phyloP scores from a whole-genome alignment of 1,139 yeast genomes.

The Chernovozyma sophiae-reginae region DNA sequence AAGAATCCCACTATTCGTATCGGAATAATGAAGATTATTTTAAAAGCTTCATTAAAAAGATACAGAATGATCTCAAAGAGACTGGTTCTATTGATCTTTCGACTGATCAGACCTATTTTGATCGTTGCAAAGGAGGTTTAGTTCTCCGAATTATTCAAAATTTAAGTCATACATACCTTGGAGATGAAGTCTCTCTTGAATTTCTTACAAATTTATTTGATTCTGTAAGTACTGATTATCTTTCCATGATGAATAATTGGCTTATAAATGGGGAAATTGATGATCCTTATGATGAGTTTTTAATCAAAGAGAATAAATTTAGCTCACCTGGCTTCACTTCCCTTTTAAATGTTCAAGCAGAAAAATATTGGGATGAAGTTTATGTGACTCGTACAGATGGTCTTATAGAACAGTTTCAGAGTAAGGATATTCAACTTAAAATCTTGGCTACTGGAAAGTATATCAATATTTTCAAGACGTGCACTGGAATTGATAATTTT shows the following conservation, averaged over 20 bases:
- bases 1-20: neutral
- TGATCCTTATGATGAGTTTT: slow-evolving; percentile 82
- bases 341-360: slow-evolving; percentile 20
- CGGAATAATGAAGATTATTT: slow-evolving; percentile 27
- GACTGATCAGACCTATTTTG: slow-evolving; percentile 51
- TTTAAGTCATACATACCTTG: slow-evolving; percentile 49
- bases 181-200: slow-evolving; percentile 56
- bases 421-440: slow-evolving; percentile 55
- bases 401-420: slow-evolving; percentile 59
- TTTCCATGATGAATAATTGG: slow-evolving; percentile 74
- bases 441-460: slow-evolving; percentile 82
- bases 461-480: slow-evolving; percentile 64
- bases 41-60: slow-evolving; percentile 32
- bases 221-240: slow-evolving; percentile 60
- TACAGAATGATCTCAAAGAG: slow-evolving; percentile 38
- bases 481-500: slow-evolving; percentile 43
- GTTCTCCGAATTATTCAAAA: slow-evolving; percentile 60
- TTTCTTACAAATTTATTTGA: slow-evolving; percentile 54
- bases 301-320: slow-evolving; percentile 50
- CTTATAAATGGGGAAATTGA: slow-evolving; percentile 65
- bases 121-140: slow-evolving; percentile 65
- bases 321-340: slow-evolving; percentile 33
- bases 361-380: slow-evolving; percentile 84
- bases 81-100: slow-evolving; percentile 44
- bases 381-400: slow-evolving; percentile 76